phyloP scores from a whole-genome alignment of 2,329 filamentous ascomycete genomes.

The Epichloe bromicola region DNA sequence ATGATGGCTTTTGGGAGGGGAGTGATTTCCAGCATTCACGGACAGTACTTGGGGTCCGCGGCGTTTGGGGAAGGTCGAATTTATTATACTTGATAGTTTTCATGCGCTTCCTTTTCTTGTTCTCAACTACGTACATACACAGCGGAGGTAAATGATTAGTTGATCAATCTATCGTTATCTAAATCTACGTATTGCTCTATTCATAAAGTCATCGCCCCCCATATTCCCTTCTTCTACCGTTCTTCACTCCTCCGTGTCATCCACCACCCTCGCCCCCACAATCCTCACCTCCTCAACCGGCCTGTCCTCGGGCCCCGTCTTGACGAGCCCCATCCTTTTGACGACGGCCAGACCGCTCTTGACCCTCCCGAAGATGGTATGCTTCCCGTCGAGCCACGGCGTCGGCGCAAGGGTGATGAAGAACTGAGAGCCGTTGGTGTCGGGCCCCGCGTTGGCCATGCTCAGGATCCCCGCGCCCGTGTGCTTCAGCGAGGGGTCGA shows the following conservation, averaged over 20 bases:
- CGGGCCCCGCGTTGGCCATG: slow-evolving; percentile 90
- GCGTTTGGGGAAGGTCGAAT: slow-evolving; percentile 8
- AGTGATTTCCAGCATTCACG: slow-evolving; percentile 10
- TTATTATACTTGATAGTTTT: not conserved
- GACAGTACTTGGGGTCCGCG: slow-evolving; percentile 7
- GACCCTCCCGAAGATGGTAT: slow-evolving; percentile 91
- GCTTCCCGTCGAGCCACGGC: slow-evolving; percentile 93
- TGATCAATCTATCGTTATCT: too few relatives aligned
- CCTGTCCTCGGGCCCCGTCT: slow-evolving; percentile 68
- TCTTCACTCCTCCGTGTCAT: slow-evolving; percentile 25
- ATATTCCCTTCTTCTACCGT: not conserved
- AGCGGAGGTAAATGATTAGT: not conserved
- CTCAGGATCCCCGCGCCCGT: slow-evolving; percentile 85
- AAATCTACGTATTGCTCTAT: too few relatives aligned
- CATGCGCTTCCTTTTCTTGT: not conserved
- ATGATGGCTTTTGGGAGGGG: slow-evolving; percentile 3
- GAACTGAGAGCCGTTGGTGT: slow-evolving; percentile 93
- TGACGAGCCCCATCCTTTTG: slow-evolving; percentile 76
- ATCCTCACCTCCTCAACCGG: slow-evolving; percentile 77
- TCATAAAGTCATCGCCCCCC: too few relatives aligned
- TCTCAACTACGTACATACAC: not conserved
- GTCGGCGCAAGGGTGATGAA: slow-evolving; percentile 91
- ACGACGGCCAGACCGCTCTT: slow-evolving; percentile 74
- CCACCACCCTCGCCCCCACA: slow-evolving; percentile 55
- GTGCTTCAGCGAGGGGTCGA: slow-evolving; percentile 65